A percentile compares a stretch with the other conserved stretches of the same genome.
phyloP scores from a whole-genome alignment of 1,284 basidiomycete genomes.

The Sanguinoderma infundibulare region DNA sequence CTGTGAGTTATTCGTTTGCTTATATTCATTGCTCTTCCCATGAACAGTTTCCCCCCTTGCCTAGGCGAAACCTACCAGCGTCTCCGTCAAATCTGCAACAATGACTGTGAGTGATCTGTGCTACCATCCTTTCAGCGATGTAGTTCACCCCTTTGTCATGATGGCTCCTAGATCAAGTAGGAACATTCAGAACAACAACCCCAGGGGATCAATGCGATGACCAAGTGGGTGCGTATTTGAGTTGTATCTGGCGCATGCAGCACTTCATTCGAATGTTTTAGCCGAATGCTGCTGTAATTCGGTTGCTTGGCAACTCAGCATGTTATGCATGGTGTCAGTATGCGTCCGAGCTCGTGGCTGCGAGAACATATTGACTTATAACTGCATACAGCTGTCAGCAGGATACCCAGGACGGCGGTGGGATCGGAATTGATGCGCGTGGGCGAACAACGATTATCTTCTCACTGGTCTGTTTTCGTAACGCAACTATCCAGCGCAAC shows the following conservation, averaged over 20 bases:
- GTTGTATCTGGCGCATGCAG: not conserved
- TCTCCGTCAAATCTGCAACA: constrained; percentile 15
- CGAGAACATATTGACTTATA: not conserved
- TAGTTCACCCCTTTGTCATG: not conserved
- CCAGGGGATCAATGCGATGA: constrained; percentile 19
- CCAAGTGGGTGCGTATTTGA: constrained; percentile 6
- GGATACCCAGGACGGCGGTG: not conserved
- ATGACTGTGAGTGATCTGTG: constrained; percentile 3
- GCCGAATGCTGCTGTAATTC: constrained; percentile 20
- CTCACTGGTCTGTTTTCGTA: not conserved
- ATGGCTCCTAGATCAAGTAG: constrained; percentile 8
- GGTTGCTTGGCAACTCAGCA: constrained; percentile 18
- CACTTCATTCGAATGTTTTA: not conserved
- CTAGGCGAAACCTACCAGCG: constrained; percentile 15
- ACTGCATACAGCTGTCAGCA: constrained; percentile 11
- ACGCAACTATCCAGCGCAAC: not conserved
- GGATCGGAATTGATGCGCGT: constrained; percentile 15
- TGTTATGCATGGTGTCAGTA: constrained; percentile 20
- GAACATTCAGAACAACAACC: not conserved
- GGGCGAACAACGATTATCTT: not conserved
- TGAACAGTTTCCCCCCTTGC: too few species aligned
- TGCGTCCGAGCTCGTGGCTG: not conserved
- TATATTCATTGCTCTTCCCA: too few species aligned
- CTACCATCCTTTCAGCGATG: not conserved
- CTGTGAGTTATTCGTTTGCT: not conserved